Base-by-base conservation (phyloP, 306 rosid species). In the Sicyos edulis region DNA sequence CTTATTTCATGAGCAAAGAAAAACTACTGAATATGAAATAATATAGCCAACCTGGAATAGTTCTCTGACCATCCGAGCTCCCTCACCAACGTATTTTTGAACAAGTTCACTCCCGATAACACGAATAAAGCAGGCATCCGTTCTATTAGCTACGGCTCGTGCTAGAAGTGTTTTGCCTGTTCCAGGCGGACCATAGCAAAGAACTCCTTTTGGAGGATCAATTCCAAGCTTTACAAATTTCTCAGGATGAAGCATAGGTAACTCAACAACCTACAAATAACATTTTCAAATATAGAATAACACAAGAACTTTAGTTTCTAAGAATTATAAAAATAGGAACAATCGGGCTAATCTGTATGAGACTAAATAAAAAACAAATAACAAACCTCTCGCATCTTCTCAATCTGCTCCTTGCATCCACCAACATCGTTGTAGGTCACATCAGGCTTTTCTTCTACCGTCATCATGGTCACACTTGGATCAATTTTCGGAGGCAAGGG, bases 151-250 rank as follows among this genome's bases (percentile, higher is more conserved):
- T 68, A 95, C 99, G 81, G 97, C 99, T 83, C 97, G 86, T 29
- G 99, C 99, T 53, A 95, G 69, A 80, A 91, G 97, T n/a, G 99
- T 95, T 79, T 95, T 95, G 37, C 99, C 99, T 4, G 99, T 95
- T 75, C 99, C 99, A 4, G 99, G 99, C 47, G 99, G 97, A 58
- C 99, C 99, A 75, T 95, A 95, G 78, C 99, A 95, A 49, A 95
- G 97, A 76, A 95, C 99, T 75, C 99, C 99, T 79, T 95, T 95
- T 14, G 99, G 99, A 84, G 99, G 99, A 84, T 95, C 99, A 61
- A 95, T 95, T 73, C 99, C 99, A 61, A 95, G 97, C 88, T 95
- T 91, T 73, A 91, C 97, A 71, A 91, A 95, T 77, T 91, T 91
- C 90, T 95, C 99, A 0, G 97, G 99, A 67, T 95, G 99, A 86